Evolutionary conservation across 768 basidiomycete genomes (phyloP).

Genomic region (Lactarius sp.): DNA sequence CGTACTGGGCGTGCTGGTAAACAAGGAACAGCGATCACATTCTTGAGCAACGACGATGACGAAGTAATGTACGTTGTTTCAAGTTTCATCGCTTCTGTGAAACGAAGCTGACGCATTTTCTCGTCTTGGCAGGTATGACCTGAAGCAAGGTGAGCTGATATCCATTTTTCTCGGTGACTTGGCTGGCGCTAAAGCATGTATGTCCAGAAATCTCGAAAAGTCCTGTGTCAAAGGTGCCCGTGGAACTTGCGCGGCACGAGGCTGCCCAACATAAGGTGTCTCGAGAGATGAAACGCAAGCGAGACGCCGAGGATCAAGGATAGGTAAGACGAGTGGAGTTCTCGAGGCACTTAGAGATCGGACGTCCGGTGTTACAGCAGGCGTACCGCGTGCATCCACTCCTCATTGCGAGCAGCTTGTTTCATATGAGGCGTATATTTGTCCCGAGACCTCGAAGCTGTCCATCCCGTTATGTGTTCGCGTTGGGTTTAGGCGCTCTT

Average conservation of each 20-base stretch:
- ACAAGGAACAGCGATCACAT: slow-evolving; percentile 88
- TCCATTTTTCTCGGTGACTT: background rate
- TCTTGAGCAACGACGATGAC: slow-evolving; percentile 93
- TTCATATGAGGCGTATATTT: background rate
- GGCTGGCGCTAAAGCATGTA: background rate
- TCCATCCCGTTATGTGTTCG: background rate
- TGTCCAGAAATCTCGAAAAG: slow-evolving; percentile 84
- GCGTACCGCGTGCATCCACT: background rate
- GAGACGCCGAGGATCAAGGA: slow-evolving; percentile 69
- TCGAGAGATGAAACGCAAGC: slow-evolving; percentile 91
- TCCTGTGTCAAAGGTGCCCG: slow-evolving; percentile 83
- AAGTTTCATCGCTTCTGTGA: background rate
- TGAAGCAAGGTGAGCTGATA: slow-evolving; percentile 71
- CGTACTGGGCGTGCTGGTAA: slow-evolving; percentile 99
- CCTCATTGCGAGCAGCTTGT: background rate
- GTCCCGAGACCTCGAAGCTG: background rate
- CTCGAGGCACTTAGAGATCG: background rate
- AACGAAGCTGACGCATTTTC: slow-evolving; percentile 13
- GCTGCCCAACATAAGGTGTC: slow-evolving; percentile 88
- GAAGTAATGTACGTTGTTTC: slow-evolving; percentile 70
- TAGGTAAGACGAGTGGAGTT: slow-evolving; percentile 8
- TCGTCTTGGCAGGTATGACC: slow-evolving; percentile 67
- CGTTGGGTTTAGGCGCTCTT: background rate
- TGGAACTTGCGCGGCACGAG: slow-evolving; percentile 87
- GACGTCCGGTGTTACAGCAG: background rate